These are phyloP conservation scores for Pseudocercospora ulei DNA, from an alignment of 2,329 filamentous ascomycete species.

Conservation along the genomic window DNA sequence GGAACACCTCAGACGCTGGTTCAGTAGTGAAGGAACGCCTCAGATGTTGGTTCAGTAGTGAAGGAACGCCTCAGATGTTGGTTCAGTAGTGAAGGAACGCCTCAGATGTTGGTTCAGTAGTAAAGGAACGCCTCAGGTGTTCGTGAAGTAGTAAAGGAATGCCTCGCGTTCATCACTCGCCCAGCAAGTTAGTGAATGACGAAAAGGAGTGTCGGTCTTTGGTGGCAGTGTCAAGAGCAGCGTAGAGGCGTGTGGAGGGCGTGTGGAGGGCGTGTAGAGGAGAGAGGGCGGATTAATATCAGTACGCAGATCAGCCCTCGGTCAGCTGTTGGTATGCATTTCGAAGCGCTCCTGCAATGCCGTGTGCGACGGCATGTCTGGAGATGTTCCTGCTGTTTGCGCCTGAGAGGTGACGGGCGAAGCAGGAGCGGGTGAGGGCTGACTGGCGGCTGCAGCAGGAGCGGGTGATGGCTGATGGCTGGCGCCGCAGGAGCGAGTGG, in stretches of 20 bases:
- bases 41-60: not conserved
- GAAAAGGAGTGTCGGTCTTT: slow-evolving; percentile 3
- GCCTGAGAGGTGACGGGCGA: too few species aligned
- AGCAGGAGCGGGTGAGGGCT: too few species aligned
- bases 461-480: too few species aligned
- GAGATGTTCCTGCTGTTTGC: too few species aligned
- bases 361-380: too few species aligned
- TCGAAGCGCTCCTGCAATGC: too few species aligned
- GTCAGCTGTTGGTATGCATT: slow-evolving; percentile 2
- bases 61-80: slow-evolving; percentile 1
- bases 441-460: too few species aligned
- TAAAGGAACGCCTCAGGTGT: not conserved
- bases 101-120: not conserved
- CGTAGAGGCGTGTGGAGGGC: not conserved
- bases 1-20: slow-evolving; percentile 1
- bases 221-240: slow-evolving; percentile 3
- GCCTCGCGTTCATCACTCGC: slow-evolving; percentile 2
- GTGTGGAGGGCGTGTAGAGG: too few species aligned
- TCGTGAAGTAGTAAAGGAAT: not conserved
- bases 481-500: too few species aligned
- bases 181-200: slow-evolving; percentile 5
- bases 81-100: not conserved
- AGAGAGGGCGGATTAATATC: too few species aligned
- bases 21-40: too few species aligned
- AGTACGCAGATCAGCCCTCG: slow-evolving; percentile 6